phyloP scores from a whole-genome alignment of 2,329 filamentous ascomycete genomes.

The Botryotinia convoluta region DNA sequence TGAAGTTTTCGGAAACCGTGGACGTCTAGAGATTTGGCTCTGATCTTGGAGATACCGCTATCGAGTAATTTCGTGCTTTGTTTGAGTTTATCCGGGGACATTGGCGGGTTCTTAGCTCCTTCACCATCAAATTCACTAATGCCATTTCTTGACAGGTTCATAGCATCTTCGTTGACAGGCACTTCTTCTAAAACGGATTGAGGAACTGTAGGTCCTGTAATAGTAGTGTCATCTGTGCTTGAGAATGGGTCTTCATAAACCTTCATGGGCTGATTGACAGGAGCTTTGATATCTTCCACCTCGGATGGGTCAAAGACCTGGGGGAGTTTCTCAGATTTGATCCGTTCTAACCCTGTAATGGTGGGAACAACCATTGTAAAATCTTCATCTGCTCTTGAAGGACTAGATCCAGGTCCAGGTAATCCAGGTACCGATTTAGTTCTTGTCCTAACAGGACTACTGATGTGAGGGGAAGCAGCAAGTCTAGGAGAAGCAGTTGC shows the following conservation, averaged over 20 bases:
- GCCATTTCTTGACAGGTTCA: constrained; percentile 30
- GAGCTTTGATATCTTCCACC: constrained; percentile 37
- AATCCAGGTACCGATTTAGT: constrained; percentile 26
- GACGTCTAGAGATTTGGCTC: constrained; percentile 69
- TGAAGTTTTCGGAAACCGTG: constrained; percentile 79
- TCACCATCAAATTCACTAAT: constrained; percentile 20
- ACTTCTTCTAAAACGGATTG: constrained; percentile 57
- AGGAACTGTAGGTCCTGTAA: constrained; percentile 46
- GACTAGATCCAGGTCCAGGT: constrained; percentile 38
- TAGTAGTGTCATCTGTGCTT: constrained; percentile 46
- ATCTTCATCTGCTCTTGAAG: constrained; percentile 51
- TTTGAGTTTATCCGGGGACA: constrained; percentile 52
- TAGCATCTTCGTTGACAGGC: constrained; percentile 54
- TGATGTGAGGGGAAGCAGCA: constrained; percentile 26
- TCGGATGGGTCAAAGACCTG: constrained; percentile 44
- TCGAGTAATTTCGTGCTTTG: constrained; percentile 64
- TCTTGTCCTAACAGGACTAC: constrained; percentile 28
- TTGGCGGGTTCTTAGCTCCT: constrained; percentile 27
- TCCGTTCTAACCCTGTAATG: constrained; percentile 41
- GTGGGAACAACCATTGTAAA: constrained; percentile 53
- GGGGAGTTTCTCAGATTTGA: constrained; percentile 34
- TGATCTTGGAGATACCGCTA: constrained; percentile 72
- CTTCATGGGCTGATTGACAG: constrained; percentile 38
- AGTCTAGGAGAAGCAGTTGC: constrained; percentile 22
- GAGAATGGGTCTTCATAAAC: constrained; percentile 63